phyloP scores from a whole-genome alignment of 2,329 filamentous ascomycete genomes.

The Colletotrichum trifolii region DNA sequence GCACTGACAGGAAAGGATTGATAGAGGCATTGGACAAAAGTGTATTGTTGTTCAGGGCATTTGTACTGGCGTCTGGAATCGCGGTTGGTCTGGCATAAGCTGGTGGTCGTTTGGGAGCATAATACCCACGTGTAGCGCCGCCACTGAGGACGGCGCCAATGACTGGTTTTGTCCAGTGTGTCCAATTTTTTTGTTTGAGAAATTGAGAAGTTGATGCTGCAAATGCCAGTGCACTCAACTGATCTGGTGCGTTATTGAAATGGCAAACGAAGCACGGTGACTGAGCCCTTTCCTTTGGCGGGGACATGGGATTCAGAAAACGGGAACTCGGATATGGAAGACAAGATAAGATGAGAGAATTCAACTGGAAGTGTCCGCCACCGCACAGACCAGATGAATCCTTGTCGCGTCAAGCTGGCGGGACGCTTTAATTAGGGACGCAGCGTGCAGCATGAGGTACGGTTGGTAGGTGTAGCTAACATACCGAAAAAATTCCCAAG shows the following conservation, averaged over 20 bases:
- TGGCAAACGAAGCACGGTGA: not conserved
- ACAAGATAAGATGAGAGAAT: not conserved
- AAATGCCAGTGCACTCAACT: no score
- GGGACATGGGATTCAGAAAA: no score
- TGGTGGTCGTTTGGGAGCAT: slow-evolving; percentile 32
- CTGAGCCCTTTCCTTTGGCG: not conserved
- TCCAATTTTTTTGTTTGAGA: not conserved
- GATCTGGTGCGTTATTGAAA: no score
- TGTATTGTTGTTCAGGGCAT: slow-evolving; percentile 28
- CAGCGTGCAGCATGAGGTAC: no score
- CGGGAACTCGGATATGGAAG: not conserved
- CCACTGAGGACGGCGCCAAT: slow-evolving; percentile 13
- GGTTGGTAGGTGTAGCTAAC: not conserved
- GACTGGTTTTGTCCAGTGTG: slow-evolving; percentile 3
- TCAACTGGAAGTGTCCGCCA: not conserved
- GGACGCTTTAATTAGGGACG: not conserved
- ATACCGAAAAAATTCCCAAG: slow-evolving; percentile 6
- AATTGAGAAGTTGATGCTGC: not conserved
- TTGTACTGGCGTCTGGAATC: slow-evolving; percentile 30
- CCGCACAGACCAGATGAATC: slow-evolving; percentile 10
- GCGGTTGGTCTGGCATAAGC: slow-evolving; percentile 32
- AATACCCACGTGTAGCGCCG: slow-evolving; percentile 30
- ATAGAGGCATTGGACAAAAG: slow-evolving; percentile 2
- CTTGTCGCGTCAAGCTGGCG: slow-evolving; percentile 14
- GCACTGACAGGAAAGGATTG: slow-evolving; percentile 50